These are phyloP conservation scores for Phytophthora chlamydospora DNA, from an alignment of 352 stramenopile species.

Conservation along the genomic window DNA sequence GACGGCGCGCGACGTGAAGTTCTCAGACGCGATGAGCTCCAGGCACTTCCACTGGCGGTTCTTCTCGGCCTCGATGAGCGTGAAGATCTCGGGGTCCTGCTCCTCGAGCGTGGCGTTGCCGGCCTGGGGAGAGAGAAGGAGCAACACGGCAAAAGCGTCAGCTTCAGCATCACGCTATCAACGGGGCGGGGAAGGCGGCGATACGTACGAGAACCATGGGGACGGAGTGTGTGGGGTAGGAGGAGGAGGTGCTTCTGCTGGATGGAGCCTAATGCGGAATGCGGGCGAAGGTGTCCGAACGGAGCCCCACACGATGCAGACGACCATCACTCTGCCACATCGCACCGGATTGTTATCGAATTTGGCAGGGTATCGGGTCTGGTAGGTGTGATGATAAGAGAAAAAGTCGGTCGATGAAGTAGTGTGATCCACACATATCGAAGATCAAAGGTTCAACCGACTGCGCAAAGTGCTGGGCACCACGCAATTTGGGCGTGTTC, in stretches of 20 bases:
- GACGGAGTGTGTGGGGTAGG: not conserved
- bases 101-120: conserved; percentile 88
- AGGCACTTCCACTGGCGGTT: conserved; percentile 97
- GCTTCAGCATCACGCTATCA: not conserved
- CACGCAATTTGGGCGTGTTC: conserved; percentile 34
- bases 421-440: conserved; percentile 12
- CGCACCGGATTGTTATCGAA: conserved; percentile 8
- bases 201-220: conserved; percentile 69
- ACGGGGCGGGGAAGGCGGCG: not conserved
- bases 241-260: conserved; percentile 21
- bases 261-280: conserved; percentile 43
- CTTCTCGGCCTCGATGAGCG: conserved; percentile 99
- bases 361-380: conserved; percentile 20
- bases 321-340: conserved; percentile 39
- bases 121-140: conserved; percentile 35
- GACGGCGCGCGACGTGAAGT: conserved; percentile 99
- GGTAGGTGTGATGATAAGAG: not conserved
- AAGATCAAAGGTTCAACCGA: conserved; percentile 22
- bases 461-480: conserved; percentile 33
- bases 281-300: conserved; percentile 8
- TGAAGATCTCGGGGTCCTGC: conserved; percentile 97
- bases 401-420: not conserved
- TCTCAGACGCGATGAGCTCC: conserved; percentile 99
- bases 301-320: not conserved
- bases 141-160: not conserved